These are phyloP conservation scores for Ramalina intermedia DNA, from an alignment of 495 filamentous ascomycete genomes.

Conservation along the genomic window DNA sequence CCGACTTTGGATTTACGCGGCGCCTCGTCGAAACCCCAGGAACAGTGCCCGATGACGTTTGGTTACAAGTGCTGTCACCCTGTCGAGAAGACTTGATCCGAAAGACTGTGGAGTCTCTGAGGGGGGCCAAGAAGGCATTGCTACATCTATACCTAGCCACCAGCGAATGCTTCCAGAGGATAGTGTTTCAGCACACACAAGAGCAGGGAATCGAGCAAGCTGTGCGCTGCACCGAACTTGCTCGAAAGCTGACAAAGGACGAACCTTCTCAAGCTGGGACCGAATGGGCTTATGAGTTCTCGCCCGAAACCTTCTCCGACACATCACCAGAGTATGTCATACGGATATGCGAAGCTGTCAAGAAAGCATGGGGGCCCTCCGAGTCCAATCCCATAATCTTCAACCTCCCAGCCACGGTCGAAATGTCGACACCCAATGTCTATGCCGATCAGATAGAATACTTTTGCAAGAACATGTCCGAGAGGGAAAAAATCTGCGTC, in stretches of 20 bases:
- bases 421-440: slow-evolving; percentile 89
- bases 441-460: slow-evolving; percentile 97
- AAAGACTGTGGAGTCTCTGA: slow-evolving; percentile 78
- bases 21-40: slow-evolving; percentile 78
- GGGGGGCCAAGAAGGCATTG: slow-evolving; percentile 87
- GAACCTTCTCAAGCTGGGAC: slow-evolving; percentile 56
- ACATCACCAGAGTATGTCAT: slow-evolving; percentile 72
- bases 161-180: slow-evolving; percentile 41
- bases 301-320: slow-evolving; percentile 92
- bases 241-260: slow-evolving; percentile 87
- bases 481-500: slow-evolving; percentile 68
- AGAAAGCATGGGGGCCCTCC: slow-evolving; percentile 83
- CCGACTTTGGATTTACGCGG: slow-evolving; percentile 90
- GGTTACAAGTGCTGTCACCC: slow-evolving; percentile 86
- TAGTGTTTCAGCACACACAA: slow-evolving; percentile 79
- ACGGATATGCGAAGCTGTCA: slow-evolving; percentile 83
- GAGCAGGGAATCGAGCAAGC: slow-evolving; percentile 71
- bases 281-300: slow-evolving; percentile 92
- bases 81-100: slow-evolving; percentile 88
- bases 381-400: slow-evolving; percentile 83
- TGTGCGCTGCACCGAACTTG: slow-evolving; percentile 73
- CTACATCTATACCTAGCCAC: slow-evolving; percentile 95
- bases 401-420: slow-evolving; percentile 93
- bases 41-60: slow-evolving; percentile 81
- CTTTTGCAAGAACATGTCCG: slow-evolving; percentile 71